Evolutionary conservation across 1,284 basidiomycete species (phyloP).

Genomic region (Cutaneotrichosporon dermatis): DNA sequence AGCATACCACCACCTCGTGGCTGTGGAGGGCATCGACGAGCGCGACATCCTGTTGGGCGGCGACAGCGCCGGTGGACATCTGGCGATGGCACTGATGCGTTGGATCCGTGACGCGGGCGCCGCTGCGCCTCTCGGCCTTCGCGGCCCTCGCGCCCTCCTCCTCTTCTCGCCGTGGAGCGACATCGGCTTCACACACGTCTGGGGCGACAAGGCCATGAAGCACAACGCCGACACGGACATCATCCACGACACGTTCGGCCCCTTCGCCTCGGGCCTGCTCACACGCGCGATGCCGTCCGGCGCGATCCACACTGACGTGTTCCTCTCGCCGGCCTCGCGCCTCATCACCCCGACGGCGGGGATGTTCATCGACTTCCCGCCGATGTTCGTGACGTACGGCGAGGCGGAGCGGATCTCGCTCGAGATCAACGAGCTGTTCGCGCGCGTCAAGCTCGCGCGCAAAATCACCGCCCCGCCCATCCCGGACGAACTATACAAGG

Average conservation of each 20-base stretch:
- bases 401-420: constrained; percentile 38
- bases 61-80: constrained; percentile 67
- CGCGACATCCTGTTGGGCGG: constrained; percentile 62
- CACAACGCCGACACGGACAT: constrained; percentile 36
- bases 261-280: constrained; percentile 40
- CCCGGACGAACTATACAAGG: constrained; percentile 24
- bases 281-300: constrained; percentile 32
- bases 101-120: constrained; percentile 37
- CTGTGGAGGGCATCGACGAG: constrained; percentile 51
- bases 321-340: constrained; percentile 38
- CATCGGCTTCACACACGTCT: constrained; percentile 46
- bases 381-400: constrained; percentile 39
- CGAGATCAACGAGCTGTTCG: constrained; percentile 35
- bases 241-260: constrained; percentile 44
- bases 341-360: constrained; percentile 23
- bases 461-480: background rate
- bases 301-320: constrained; percentile 32
- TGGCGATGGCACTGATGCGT: constrained; percentile 54
- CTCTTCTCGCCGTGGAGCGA: constrained; percentile 61
- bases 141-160: constrained; percentile 54
- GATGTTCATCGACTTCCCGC: constrained; percentile 35
- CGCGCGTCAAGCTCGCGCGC: constrained; percentile 23
- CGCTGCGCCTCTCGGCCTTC: constrained; percentile 17
- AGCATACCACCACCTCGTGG: constrained; percentile 60
- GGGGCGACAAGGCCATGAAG: constrained; percentile 29